Evolutionary conservation across 805 yeast species (phyloP).

Genomic region (Dipodascopsis uninucleata): DNA sequence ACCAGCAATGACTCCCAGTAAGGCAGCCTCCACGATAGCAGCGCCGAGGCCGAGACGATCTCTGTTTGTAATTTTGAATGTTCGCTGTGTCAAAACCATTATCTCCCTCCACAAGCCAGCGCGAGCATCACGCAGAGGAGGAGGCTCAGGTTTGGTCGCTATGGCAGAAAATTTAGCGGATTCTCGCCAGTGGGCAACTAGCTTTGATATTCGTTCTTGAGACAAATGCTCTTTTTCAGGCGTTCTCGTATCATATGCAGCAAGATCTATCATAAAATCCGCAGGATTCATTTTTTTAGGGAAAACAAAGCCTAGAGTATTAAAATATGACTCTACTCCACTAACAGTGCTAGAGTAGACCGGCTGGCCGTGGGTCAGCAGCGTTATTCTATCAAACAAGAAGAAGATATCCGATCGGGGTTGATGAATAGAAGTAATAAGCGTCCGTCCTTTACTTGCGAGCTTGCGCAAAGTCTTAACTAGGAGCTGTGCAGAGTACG

Average conservation of each 20-base stretch:
- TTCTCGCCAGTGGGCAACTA: constrained; percentile 42
- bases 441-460: constrained; percentile 60
- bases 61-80: constrained; percentile 45
- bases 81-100: constrained; percentile 45
- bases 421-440: constrained; percentile 76
- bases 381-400: constrained; percentile 62
- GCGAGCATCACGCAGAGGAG: constrained; percentile 30
- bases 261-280: constrained; percentile 54
- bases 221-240: constrained; percentile 40
- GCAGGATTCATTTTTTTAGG: constrained; percentile 58
- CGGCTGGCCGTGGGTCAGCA: constrained; percentile 59
- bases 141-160: constrained; percentile 8
- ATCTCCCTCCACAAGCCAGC: constrained; percentile 47
- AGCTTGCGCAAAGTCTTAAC: constrained; percentile 58
- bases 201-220: constrained; percentile 34
- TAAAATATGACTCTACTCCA: constrained; percentile 49
- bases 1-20: constrained; percentile 63
- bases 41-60: constrained; percentile 50
- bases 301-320: constrained; percentile 42
- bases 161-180: constrained; percentile 2
- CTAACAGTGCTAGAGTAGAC: constrained; percentile 48
- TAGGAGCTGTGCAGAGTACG: constrained; percentile 66
- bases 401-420: constrained; percentile 74
- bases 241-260: constrained; percentile 53
- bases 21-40: constrained; percentile 45